phyloP scores from a whole-genome alignment of 805 yeast genomes.

The Zygosaccharomyces rouxii region DNA sequence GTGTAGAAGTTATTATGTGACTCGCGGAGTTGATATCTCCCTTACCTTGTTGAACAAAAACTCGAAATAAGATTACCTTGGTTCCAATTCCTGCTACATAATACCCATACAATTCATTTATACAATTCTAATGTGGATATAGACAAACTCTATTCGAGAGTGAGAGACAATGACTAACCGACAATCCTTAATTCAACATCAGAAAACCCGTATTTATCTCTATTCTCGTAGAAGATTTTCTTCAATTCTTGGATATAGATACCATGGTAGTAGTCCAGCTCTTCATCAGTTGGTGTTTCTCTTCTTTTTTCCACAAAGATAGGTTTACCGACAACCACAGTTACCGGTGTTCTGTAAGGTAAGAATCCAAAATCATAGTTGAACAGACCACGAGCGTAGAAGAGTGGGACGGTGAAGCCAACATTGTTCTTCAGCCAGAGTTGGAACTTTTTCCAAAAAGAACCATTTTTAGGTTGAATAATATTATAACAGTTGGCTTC shows the following conservation, averaged over 20 bases:
- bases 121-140: neutral
- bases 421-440: slow-evolving; percentile 62
- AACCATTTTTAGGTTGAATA: slow-evolving; percentile 40
- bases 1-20: neutral
- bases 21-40: neutral
- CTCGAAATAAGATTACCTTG: neutral
- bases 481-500: slow-evolving; percentile 67
- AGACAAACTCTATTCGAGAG: neutral
- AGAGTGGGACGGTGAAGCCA: slow-evolving; percentile 86
- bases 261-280: slow-evolving; percentile 66
- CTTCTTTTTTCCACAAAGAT: slow-evolving; percentile 49
- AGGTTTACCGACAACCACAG: slow-evolving; percentile 71
- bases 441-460: slow-evolving; percentile 56
- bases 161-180: slow-evolving; percentile 13
- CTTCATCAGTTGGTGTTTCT: slow-evolving; percentile 43
- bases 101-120: neutral
- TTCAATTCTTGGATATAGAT: slow-evolving; percentile 62
- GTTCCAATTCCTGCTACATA: neutral
- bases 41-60: neutral
- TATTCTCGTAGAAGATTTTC: slow-evolving; percentile 63
- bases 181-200: slow-evolving; percentile 28
- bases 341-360: slow-evolving; percentile 78
- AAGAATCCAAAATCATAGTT: slow-evolving; percentile 88
- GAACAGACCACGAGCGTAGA: slow-evolving; percentile 88
- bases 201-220: slow-evolving; percentile 41